Base-by-base conservation (phyloP, 31 red algal genomes). In the Bonnemaisonia californica region DNA sequence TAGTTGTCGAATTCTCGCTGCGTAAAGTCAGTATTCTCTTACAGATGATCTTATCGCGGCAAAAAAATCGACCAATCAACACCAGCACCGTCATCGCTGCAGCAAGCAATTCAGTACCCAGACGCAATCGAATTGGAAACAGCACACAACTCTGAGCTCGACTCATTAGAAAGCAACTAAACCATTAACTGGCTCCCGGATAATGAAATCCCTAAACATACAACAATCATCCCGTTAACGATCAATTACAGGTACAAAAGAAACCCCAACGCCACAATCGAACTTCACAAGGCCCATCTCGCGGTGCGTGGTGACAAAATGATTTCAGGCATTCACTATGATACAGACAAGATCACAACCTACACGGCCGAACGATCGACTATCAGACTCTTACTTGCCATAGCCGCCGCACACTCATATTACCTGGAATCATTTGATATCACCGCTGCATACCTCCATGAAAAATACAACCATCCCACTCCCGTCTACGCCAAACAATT, bases 391-490 rank as follows among this genome's bases (percentile, higher is more conserved):
- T 36, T 80, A 45, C 23, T 64, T n/a, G 31, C 58, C 33, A 4
- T 80, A 8, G 42, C 41, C 0, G 73, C 1, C 2, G 31, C 16
- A 19, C 73, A 77, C 61, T 9, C n/a, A 0, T 0, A 31, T 27
- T 37, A 2, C 13, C 55, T 57, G 24, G 62, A 54, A 57, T 30
- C 55, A 23, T 69, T 82, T 1, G 79, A 82, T 22, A 82, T 82
- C 40, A 55, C 34, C 21, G 0, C 63, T 21, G 79, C 76, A n/a
- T 80, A 80, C 59, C 38, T 80, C 11, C 57, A 80, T 41, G 58
- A 80, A 65, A 11, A 30, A 38, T 82, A 54, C 47, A 35, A 68
- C 16, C 34, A 69, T 65, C 24, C 33, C 30, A 55, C 51, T 16
- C 62, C 45, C 19, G 41, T 82, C 13, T 82, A 82, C 1, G 36